Conservation (phyloP, 176 grass and related monocot species). For the Avena eriantha region DNA sequence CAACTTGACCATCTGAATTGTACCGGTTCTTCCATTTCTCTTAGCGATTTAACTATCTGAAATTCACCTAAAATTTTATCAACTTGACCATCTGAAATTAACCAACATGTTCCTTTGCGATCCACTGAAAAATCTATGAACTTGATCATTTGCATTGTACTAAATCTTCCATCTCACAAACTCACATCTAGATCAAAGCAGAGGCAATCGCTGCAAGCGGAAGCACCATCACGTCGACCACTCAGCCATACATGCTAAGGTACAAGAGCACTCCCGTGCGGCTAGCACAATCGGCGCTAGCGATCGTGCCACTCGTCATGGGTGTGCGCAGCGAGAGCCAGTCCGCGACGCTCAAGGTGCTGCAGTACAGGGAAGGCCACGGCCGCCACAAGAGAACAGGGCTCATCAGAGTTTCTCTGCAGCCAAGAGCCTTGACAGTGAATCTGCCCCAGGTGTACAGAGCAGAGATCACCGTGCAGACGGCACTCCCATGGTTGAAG, state of each 20-base stretch:
- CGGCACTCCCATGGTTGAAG: conserved; percentile 40
- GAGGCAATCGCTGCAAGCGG: conserved; percentile 35
- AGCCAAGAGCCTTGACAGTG: conserved; percentile 41
- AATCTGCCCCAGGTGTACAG: conserved; percentile 45
- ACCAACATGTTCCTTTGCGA: not conserved
- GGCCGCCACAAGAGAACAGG: conserved; percentile 35
- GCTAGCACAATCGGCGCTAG: conserved; percentile 26
- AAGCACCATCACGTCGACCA: conserved; percentile 22
- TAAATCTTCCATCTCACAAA: not conserved
- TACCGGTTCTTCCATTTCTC: too few species aligned
- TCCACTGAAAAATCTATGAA: not conserved
- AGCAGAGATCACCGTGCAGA: conserved; percentile 45
- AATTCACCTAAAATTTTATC: too few species aligned
- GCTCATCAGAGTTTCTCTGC: conserved; percentile 35
- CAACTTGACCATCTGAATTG: too few species aligned
- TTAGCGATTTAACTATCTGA: too few species aligned
- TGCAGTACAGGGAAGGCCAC: conserved; percentile 44
- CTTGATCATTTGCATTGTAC: not conserved
- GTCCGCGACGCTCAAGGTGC: conserved; percentile 16
- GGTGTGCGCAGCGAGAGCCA: conserved; percentile 47
- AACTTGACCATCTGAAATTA: too few species aligned
- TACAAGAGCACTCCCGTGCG: conserved; percentile 45
- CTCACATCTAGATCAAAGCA: conserved; percentile 40
- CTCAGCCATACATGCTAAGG: conserved; percentile 45
- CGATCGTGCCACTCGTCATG: conserved; percentile 36